Conservation (phyloP, 768 basidiomycete genomes). For the Phaffia tasmanica region DNA sequence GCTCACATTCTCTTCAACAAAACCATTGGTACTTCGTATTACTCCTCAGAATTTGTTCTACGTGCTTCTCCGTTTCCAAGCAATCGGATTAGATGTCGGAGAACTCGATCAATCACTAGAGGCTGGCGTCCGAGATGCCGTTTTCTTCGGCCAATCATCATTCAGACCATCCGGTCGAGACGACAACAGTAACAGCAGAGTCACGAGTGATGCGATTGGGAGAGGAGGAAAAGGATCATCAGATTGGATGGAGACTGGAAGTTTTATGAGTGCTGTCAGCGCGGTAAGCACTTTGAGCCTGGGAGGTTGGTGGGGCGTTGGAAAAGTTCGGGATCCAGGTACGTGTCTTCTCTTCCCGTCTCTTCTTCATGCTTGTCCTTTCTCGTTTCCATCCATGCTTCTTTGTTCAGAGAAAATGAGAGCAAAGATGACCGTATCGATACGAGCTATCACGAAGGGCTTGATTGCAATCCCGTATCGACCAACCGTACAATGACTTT, state of each 20-base stretch:
- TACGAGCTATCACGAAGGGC: neutral
- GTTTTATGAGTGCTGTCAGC: slow-evolving; percentile 17
- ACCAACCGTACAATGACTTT: neutral
- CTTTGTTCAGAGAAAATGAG: neutral
- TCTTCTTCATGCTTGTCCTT: neutral
- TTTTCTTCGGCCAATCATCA: slow-evolving; percentile 56
- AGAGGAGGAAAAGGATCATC: slow-evolving; percentile 24
- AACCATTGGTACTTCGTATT: slow-evolving; percentile 56
- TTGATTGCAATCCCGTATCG: too few species aligned
- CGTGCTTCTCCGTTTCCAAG: slow-evolving; percentile 74
- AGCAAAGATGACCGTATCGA: too few species aligned
- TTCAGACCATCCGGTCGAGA: slow-evolving; percentile 33
- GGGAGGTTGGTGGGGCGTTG: slow-evolving; percentile 23
- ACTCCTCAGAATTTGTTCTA: slow-evolving; percentile 81
- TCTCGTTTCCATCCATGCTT: neutral
- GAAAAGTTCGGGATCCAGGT: slow-evolving; percentile 20
- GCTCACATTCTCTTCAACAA: slow-evolving; percentile 38
- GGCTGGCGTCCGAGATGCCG: slow-evolving; percentile 56
- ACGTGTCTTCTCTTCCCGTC: too few species aligned
- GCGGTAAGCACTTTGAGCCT: slow-evolving; percentile 21
- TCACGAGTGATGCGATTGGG: neutral
- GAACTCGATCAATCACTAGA: slow-evolving; percentile 66
- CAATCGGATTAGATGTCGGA: slow-evolving; percentile 62
- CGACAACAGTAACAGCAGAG: neutral
- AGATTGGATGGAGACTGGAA: slow-evolving; percentile 57